These are phyloP conservation scores for Reticulascus tulasneorum DNA, from an alignment of 2,329 filamentous ascomycete species.

Conservation along the genomic window DNA sequence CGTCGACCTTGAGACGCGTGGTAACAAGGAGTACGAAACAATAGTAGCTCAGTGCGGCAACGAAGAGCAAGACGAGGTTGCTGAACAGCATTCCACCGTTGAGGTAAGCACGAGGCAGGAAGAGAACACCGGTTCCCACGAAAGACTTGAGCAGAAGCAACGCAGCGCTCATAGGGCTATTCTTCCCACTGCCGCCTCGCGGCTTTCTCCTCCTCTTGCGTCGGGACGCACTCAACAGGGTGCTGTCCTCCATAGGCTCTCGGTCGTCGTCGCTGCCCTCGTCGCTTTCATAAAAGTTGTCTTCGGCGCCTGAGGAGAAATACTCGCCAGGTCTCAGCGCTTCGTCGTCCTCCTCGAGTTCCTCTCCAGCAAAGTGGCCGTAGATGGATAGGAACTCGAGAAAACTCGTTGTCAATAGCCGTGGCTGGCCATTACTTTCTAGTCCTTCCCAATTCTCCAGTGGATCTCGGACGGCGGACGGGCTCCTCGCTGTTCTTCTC, in stretches of 20 bases:
- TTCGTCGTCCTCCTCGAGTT: constrained; percentile 95
- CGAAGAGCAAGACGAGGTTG: constrained; percentile 80
- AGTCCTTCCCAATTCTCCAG: constrained; percentile 30
- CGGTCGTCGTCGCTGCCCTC: constrained; percentile 58
- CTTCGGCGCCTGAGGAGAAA: constrained; percentile 74
- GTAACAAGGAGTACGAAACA: constrained; percentile 93
- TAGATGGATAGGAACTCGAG: constrained; percentile 94
- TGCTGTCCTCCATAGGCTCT: constrained; percentile 84
- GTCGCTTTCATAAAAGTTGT: constrained; percentile 44
- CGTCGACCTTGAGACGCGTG: constrained; percentile 78
- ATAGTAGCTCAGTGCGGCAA: constrained; percentile 89
- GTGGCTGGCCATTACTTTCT: constrained; percentile 41
- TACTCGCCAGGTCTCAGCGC: constrained; percentile 83
- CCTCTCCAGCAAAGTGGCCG: constrained; percentile 95
- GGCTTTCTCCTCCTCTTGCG: constrained; percentile 73
- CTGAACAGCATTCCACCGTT: constrained; percentile 98
- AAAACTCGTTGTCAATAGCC: constrained; percentile 85
- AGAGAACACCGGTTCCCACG: constrained; percentile 92
- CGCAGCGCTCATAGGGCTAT: constrained; percentile 73
- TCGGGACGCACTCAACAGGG: constrained; percentile 72
- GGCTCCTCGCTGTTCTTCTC: constrained; percentile 67
- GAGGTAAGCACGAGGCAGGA: constrained; percentile 86
- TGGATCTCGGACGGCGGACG: constrained; percentile 38
- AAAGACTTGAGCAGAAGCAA: constrained; percentile 93
- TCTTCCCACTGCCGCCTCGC: constrained; percentile 69